Conservation (phyloP, 176 grass and related monocot species). For the Calamus simplicifolius region DNA sequence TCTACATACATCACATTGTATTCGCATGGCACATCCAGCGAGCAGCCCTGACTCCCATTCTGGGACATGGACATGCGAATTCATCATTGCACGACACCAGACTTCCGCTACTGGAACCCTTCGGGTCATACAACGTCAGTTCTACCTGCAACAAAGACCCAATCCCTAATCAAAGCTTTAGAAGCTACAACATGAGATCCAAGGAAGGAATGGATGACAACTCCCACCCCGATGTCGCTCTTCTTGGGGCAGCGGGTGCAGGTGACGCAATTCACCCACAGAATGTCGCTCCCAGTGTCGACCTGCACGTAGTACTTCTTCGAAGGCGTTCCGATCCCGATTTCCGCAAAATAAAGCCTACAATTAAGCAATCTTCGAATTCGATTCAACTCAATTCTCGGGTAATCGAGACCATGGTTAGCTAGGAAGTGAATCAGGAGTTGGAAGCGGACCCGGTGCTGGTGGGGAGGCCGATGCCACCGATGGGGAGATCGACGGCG, state of each 20-base stretch:
- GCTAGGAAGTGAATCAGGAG: not conserved
- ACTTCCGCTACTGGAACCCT: slow-evolving; percentile 39
- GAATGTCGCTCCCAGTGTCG: slow-evolving; percentile 88
- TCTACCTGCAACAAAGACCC: slow-evolving; percentile 42
- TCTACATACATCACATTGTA: slow-evolving; percentile 77
- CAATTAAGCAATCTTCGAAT: not conserved
- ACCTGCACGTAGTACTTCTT: slow-evolving; percentile 92
- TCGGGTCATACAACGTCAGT: slow-evolving; percentile 79
- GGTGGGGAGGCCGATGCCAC: slow-evolving; percentile 75
- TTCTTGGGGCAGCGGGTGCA: slow-evolving; percentile 65
- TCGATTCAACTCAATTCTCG: not conserved
- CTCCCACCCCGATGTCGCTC: slow-evolving; percentile 73
- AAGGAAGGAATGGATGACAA: not conserved
- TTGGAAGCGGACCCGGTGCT: slow-evolving; percentile 47
- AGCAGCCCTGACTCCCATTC: slow-evolving; percentile 27
- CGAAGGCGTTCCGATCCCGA: slow-evolving; percentile 65
- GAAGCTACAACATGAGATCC: not conserved
- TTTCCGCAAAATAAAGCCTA: slow-evolving; percentile 78
- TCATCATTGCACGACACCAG: slow-evolving; percentile 48
- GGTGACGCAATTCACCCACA: slow-evolving; percentile 94
- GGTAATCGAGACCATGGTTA: not conserved
- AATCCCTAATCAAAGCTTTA: not conserved
- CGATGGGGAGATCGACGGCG: slow-evolving; percentile 55
- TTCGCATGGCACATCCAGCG: slow-evolving; percentile 28
- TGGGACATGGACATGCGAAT: slow-evolving; percentile 34